Conservation (phyloP, 2,329 filamentous ascomycete genomes). For the Drechslerella coelobrocha region DNA sequence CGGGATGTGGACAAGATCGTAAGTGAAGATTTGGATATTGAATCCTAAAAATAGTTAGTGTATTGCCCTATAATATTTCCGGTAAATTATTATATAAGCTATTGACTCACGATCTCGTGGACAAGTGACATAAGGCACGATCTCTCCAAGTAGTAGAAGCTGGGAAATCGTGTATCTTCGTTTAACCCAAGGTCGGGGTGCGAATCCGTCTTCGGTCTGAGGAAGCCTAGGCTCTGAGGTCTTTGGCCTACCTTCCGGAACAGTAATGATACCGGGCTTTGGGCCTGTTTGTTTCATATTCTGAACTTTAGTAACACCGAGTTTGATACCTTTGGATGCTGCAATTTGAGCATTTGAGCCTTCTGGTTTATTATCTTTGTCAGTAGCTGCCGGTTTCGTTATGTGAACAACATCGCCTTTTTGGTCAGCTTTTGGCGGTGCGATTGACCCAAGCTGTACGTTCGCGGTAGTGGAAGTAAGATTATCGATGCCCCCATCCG, state of each 20-base stretch:
- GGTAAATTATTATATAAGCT: background rate
- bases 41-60: slow-evolving; percentile 16
- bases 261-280: slow-evolving; percentile 6
- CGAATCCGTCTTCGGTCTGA: slow-evolving; percentile 42
- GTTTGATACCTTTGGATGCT: slow-evolving; percentile 2
- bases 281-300: background rate
- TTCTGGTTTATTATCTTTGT: background rate
- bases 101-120: slow-evolving; percentile 39
- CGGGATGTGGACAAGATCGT: slow-evolving; percentile 42
- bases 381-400: background rate
- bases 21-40: slow-evolving; percentile 39
- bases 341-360: background rate
- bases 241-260: slow-evolving; percentile 28
- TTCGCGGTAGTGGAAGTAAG: slow-evolving; percentile 13
- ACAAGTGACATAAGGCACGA: slow-evolving; percentile 43
- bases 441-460: background rate
- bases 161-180: slow-evolving; percentile 46
- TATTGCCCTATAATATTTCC: background rate
- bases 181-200: slow-evolving; percentile 44
- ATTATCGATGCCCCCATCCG: background rate
- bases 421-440: slow-evolving; percentile 1
- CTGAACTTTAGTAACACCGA: background rate
- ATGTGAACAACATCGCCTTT: background rate
- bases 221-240: slow-evolving; percentile 23
- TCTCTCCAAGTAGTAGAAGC: slow-evolving; percentile 41